Evolutionary conservation across 73 alveolate genomes (phyloP).

Genomic region (Vitrella brassicaformis): DNA sequence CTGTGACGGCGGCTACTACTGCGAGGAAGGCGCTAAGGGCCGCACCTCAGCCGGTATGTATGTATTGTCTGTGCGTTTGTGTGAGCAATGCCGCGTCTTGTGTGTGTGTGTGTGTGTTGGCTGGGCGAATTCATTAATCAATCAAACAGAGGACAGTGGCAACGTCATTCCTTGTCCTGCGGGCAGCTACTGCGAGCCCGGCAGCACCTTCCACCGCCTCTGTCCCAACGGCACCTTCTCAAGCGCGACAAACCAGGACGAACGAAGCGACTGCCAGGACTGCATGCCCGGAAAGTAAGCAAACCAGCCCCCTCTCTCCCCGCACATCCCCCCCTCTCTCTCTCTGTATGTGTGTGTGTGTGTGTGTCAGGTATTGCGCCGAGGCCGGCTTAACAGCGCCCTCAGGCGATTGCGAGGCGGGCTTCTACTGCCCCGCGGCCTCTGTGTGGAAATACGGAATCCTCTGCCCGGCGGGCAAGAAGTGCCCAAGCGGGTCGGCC

Average conservation of each 20-base stretch:
- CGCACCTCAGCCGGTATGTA: constrained; percentile 18
- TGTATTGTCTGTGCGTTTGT: constrained; percentile 47
- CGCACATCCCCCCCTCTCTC: too few species aligned
- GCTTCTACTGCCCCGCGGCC: constrained; percentile 45
- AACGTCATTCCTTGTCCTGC: constrained; percentile 24
- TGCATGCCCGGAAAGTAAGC: constrained; percentile 48
- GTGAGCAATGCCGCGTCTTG: too few species aligned
- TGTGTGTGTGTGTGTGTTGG: too few species aligned
- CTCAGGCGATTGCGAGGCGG: constrained; percentile 34
- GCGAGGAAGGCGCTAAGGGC: constrained; percentile 10
- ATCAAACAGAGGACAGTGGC: constrained; percentile 35
- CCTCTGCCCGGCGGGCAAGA: constrained; percentile 48
- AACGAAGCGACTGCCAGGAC: background rate
- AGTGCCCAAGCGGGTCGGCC: constrained; percentile 43
- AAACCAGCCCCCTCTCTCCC: too few species aligned
- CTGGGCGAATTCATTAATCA: too few species aligned
- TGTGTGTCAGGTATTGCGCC: constrained; percentile 8
- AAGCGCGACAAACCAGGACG: constrained; percentile 3
- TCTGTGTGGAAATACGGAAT: constrained; percentile 17
- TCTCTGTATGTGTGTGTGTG: too few species aligned
- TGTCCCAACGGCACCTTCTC: constrained; percentile 38
- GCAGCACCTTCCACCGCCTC: constrained; percentile 14
- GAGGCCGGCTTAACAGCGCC: constrained; percentile 27
- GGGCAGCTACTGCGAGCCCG: constrained; percentile 41
- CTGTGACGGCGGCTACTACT: constrained; percentile 45